Evolutionary conservation across 495 filamentous ascomycete genomes (phyloP), one percentile per base, ranked within the genome.

Genomic region (Trichoderma orchidacearum): DNA sequence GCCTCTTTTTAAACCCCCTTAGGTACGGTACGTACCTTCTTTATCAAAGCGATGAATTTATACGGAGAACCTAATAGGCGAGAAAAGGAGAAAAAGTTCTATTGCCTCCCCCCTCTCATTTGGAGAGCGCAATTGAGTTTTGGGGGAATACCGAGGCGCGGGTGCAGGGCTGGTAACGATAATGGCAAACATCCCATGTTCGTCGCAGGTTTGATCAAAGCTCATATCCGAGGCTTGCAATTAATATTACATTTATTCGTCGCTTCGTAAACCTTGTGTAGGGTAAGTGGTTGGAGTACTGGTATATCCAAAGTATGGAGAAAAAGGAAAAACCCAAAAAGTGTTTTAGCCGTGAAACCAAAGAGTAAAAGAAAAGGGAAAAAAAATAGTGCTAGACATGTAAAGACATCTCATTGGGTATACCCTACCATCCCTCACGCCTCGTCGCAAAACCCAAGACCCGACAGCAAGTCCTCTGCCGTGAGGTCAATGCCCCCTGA

Each of bases 401-500:
- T n/a, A 48, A 36, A 25, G 21, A 23, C 41, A 48, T 23, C 21
- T 23, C 11, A 17, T 25, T 13, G 41, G 21, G 18, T 48, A 48
- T 48, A 13, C 21, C 15, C 18, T 27, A 23, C 18, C 41, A n/a
- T n/a, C n/a, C 15, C 41, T 48, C 27, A 48, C 27, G 41, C 41
- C 41, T 62, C 61, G 2, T 34, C 36, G 17, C 71, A 73, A 25
- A 69, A 54, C 3, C 68, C 69, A 31, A 78, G 34, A 18, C 65
- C 72, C 38, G 32, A 57, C 35, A 80, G 41, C 53, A 82, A 54
- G 56, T 80, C 79, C 5, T 68, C 61, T 0, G 74, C 77, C 12
- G 61, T 15, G 3, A 80, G 66, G 58, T 78, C 76, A 18, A 80
- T 74, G 0, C 67, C 73, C 0, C 61, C 76, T 3, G 69, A 61